phyloP scores from a whole-genome alignment of 495 filamentous ascomycete species.

The Bombardia bombarda region DNA sequence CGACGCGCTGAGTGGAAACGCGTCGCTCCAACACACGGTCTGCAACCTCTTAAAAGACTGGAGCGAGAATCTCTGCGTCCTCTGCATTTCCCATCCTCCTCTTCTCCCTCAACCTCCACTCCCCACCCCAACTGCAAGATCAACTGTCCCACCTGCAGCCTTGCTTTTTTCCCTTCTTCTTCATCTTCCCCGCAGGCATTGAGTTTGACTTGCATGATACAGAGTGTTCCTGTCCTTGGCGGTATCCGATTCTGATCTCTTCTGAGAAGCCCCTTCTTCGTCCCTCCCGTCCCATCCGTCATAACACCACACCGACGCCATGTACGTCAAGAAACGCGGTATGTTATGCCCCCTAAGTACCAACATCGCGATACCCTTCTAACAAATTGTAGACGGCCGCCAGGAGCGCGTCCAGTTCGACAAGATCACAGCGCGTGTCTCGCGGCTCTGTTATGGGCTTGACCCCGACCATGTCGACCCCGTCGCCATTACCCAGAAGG shows the following conservation, averaged over 20 bases:
- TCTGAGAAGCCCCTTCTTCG: conserved; percentile 1
- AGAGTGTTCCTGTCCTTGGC: too few relatives aligned
- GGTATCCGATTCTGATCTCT: too few relatives aligned
- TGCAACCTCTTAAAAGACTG: conserved; percentile 9
- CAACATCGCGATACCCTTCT: conserved; percentile 11
- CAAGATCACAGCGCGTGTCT: conserved; percentile 98
- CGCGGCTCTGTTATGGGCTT: conserved; percentile 91
- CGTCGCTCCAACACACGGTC: too few relatives aligned
- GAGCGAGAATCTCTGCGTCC: conserved; percentile 7
- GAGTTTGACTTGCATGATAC: too few relatives aligned
- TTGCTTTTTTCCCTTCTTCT: not conserved
- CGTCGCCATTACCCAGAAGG: conserved; percentile 96
- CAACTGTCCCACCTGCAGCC: conserved; percentile 4
- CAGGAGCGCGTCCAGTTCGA: conserved; percentile 99
- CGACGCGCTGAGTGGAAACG: too few relatives aligned
- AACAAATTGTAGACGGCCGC: conserved; percentile 67
- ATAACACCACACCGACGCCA: conserved; percentile 24
- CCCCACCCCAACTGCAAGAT: not conserved
- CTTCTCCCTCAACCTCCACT: conserved; percentile 1
- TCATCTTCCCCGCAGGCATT: conserved; percentile 1
- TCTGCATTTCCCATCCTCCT: conserved; percentile 3
- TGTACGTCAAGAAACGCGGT: conserved; percentile 56
- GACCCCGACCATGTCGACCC: conserved; percentile 96
- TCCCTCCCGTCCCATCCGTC: conserved; percentile 8
- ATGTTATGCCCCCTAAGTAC: conserved; percentile 18